Evolutionary conservation across 768 basidiomycete genomes (phyloP).

Genomic region (Termitomyces sp.): DNA sequence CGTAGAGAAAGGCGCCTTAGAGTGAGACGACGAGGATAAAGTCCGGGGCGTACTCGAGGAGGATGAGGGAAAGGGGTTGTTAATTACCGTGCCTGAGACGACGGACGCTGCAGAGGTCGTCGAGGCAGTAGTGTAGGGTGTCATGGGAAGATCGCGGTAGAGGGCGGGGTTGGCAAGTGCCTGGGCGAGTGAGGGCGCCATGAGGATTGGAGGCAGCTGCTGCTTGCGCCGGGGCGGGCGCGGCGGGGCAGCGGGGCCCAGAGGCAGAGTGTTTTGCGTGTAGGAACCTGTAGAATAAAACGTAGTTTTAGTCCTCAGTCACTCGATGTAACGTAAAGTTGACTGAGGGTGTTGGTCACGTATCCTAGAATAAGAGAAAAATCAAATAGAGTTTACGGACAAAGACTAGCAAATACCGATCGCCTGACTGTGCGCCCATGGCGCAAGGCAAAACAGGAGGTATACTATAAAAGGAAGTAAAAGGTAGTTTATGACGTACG

Average conservation of each 20-base stretch:
- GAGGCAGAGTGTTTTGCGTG: conserved; percentile 35
- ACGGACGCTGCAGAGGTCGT: not conserved
- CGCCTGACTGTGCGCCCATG: no score
- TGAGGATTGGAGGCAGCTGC: conserved; percentile 39
- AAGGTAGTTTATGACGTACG: no score
- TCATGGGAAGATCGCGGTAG: conserved; percentile 38
- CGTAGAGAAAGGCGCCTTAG: conserved; percentile 90
- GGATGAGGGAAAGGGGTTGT: conserved; percentile 50
- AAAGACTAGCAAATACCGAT: no score
- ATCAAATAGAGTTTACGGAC: no score
- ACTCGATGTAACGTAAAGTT: no score
- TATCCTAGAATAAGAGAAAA: no score
- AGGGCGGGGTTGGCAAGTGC: conserved; percentile 43
- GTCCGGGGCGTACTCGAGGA: conserved; percentile 72
- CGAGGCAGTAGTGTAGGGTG: conserved; percentile 23
- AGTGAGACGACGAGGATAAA: conserved; percentile 89
- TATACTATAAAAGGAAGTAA: no score
- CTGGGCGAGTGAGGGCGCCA: conserved; percentile 47
- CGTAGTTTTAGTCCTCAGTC: no score
- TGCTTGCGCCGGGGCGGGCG: conserved; percentile 34
- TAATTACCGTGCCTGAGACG: conserved; percentile 21
- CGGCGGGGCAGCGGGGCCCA: conserved; percentile 3
- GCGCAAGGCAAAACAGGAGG: no score
- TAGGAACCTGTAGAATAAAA: no score
- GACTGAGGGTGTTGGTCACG: no score